These are phyloP conservation scores for Candolleomyces efflorescens DNA, from an alignment of 768 basidiomycete genomes.

Conservation along the genomic window DNA sequence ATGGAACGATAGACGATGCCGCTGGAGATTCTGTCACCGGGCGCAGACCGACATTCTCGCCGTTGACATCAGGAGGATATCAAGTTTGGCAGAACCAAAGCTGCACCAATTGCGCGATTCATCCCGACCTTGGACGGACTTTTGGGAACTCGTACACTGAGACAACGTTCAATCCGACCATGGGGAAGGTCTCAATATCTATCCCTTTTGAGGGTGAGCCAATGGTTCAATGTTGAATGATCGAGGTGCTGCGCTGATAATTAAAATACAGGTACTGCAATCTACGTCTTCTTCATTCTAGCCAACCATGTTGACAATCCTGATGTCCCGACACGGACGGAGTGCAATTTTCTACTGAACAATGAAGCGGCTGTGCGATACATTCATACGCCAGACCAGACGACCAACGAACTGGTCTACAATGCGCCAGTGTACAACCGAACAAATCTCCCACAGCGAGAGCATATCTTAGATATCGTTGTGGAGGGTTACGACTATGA, in stretches of 20 bases:
- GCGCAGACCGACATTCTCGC: slow-evolving; percentile 19
- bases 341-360: slow-evolving; percentile 22
- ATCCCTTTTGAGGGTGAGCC: slow-evolving; percentile 23
- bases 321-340: slow-evolving; percentile 13
- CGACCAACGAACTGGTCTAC: slow-evolving; percentile 10
- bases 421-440: slow-evolving; percentile 14
- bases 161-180: slow-evolving; percentile 24
- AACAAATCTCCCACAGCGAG: slow-evolving; percentile 6
- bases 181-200: slow-evolving; percentile 18
- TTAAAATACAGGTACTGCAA: slow-evolving; percentile 25
- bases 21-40: slow-evolving; percentile 26
- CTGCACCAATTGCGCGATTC: slow-evolving; percentile 18
- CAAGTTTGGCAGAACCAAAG: slow-evolving; percentile 20
- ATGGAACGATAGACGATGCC: slow-evolving; percentile 31
- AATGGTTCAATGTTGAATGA: background rate
- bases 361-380: slow-evolving; percentile 9
- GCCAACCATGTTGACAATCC: slow-evolving; percentile 23
- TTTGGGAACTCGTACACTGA: slow-evolving; percentile 27
- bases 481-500: background rate
- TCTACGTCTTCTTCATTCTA: slow-evolving; percentile 36
- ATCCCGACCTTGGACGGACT: slow-evolving; percentile 14
- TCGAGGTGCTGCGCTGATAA: background rate
- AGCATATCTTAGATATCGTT: slow-evolving; percentile 3
- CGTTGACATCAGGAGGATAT: slow-evolving; percentile 9
- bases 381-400: slow-evolving; percentile 14